phyloP scores from a whole-genome alignment of 352 stramenopile genomes.

The Globisporangium irregulare region DNA sequence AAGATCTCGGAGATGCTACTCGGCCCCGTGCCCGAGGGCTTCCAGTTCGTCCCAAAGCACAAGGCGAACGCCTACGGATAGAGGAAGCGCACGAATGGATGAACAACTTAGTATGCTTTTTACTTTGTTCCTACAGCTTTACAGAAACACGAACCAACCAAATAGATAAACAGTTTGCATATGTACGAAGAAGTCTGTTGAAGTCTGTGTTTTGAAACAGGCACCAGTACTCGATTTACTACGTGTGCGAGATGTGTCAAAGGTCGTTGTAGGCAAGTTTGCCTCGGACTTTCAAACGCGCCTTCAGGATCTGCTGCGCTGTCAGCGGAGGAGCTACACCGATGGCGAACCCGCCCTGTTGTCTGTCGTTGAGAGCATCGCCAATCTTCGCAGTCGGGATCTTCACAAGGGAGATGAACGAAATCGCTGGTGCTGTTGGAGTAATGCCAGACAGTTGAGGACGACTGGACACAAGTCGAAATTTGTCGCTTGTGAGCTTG shows the following conservation, averaged over 20 bases:
- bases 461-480: not conserved
- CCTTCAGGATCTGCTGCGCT: not conserved
- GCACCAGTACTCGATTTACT: not conserved
- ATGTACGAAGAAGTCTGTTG: not conserved
- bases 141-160: not conserved
- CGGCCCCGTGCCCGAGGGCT: conserved; percentile 89
- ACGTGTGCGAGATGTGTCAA: not conserved
- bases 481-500: not conserved
- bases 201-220: too few species aligned
- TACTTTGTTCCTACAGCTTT: not conserved
- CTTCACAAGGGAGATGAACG: not conserved
- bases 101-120: not conserved
- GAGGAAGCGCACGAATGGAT: not conserved
- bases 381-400: not conserved
- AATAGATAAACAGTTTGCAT: not conserved
- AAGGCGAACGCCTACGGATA: conserved; percentile 93
- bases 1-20: conserved; percentile 99
- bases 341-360: not conserved
- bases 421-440: not conserved
- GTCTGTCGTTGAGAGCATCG: not conserved
- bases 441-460: not conserved
- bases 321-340: not conserved
- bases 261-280: not conserved
- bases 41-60: conserved; percentile 98
- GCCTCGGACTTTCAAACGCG: not conserved